Evolutionary conservation across 345 rosid genomes (phyloP).

Genomic region (Rhizophora mangle): DNA sequence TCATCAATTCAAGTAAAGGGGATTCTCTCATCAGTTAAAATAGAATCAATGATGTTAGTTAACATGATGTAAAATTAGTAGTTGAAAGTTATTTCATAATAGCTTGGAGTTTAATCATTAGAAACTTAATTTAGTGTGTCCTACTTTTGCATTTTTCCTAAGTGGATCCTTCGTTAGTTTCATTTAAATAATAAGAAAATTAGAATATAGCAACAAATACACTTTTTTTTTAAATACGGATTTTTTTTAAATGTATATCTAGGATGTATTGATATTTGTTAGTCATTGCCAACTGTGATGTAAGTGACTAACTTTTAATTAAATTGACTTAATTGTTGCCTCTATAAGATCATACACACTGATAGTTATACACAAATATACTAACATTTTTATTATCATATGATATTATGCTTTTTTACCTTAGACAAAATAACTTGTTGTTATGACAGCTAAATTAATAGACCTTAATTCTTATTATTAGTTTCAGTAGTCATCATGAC

Average conservation of each 20-base stretch:
- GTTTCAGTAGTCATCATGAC: not conserved
- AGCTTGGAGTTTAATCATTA: not conserved
- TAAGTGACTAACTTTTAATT: not conserved
- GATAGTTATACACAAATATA: not conserved
- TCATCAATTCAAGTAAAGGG: not conserved
- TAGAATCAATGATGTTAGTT: not conserved
- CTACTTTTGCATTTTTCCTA: not conserved
- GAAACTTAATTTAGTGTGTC: not conserved
- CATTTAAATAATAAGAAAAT: conserved; percentile 29
- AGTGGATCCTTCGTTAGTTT: conserved; percentile 18
- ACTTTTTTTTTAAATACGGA: not conserved
- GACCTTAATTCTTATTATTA: not conserved
- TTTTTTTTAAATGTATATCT: not conserved
- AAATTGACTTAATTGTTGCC: not conserved
- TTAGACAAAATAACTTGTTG: too few relatives aligned
- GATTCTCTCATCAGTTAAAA: not conserved
- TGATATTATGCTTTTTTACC: not conserved
- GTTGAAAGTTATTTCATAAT: conserved; percentile 5
- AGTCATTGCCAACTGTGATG: too few relatives aligned
- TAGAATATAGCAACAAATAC: conserved; percentile 29
- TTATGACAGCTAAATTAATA: not conserved
- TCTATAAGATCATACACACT: not conserved
- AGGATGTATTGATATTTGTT: not conserved
- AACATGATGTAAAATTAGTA: conserved; percentile 6
- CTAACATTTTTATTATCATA: not conserved